Evolutionary conservation across 805 yeast genomes (phyloP).

Genomic region (Monosporozyma aerobia): DNA sequence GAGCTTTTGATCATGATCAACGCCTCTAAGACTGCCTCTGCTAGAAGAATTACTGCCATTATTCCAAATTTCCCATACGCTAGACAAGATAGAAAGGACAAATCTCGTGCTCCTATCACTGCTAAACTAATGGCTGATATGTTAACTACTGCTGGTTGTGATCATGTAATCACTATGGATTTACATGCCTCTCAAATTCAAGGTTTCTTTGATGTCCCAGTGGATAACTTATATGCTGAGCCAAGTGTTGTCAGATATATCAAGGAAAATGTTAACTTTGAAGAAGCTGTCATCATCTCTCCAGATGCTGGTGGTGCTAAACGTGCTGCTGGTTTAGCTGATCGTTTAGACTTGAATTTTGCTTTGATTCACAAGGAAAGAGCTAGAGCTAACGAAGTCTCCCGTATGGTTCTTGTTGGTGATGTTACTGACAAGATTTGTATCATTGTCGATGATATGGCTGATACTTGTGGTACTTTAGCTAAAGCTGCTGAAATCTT

Average conservation of each 20-base stretch:
- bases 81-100: conserved; percentile 82
- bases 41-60: conserved; percentile 73
- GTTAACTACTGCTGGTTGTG: conserved; percentile 76
- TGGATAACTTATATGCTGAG: conserved; percentile 76
- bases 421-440: conserved; percentile 71
- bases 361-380: conserved; percentile 82
- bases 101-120: conserved; percentile 76
- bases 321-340: conserved; percentile 80
- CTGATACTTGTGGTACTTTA: conserved; percentile 81
- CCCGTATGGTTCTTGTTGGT: conserved; percentile 78
- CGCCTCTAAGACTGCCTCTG: conserved; percentile 77
- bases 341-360: conserved; percentile 66
- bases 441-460: conserved; percentile 80
- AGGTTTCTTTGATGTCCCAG: conserved; percentile 77
- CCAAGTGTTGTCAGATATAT: conserved; percentile 73
- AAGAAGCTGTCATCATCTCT: conserved; percentile 65
- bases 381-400: conserved; percentile 74
- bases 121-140: conserved; percentile 79
- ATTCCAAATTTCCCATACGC: conserved; percentile 81
- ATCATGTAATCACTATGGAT: conserved; percentile 82
- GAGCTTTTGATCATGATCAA: conserved; percentile 71
- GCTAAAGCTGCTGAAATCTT: conserved; percentile 75
- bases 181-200: conserved; percentile 84
- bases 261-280: conserved; percentile 46
- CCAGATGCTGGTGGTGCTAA: conserved; percentile 92